Percentiles rank a stretch among this genome's conserved stretches.
Evolutionary conservation across 805 yeast species (phyloP).

Genomic region (Nakazawaea holstii): DNA sequence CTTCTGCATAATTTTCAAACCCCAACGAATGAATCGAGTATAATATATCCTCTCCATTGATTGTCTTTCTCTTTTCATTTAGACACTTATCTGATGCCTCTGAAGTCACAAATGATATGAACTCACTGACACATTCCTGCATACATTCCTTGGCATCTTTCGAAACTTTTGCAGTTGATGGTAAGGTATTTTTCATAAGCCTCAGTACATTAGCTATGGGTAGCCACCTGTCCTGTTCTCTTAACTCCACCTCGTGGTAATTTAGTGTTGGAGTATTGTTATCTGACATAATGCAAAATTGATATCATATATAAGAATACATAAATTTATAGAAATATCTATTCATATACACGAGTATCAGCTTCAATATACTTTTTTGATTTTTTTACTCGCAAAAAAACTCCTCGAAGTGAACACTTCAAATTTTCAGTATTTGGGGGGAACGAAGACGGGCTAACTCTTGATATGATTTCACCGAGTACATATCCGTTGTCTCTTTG

Average conservation of each 20-base stretch:
- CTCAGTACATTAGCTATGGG: conserved; percentile 67
- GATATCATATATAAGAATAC: no score
- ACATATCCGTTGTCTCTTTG: no score
- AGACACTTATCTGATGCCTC: conserved; percentile 61
- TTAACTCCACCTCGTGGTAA: conserved; percentile 38
- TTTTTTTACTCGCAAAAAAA: no score
- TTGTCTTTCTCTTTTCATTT: conserved; percentile 62
- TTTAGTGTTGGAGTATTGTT: conserved; percentile 2
- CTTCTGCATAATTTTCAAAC: conserved; percentile 66
- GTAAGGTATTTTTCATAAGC: conserved; percentile 70
- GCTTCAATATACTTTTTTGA: no score
- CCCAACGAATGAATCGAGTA: conserved; percentile 62
- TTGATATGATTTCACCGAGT: no score
- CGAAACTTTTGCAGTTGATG: conserved; percentile 68
- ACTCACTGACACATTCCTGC: conserved; percentile 67
- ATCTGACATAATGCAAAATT: not conserved
- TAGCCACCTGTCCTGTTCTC: conserved; percentile 57
- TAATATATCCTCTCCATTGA: conserved; percentile 64
- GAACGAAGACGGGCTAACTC: no score
- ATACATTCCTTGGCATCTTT: conserved; percentile 77
- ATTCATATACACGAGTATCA: not conserved
- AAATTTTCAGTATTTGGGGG: no score
- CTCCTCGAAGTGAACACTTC: no score
- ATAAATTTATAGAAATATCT: not conserved
- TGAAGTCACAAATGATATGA: conserved; percentile 61